Conservation (phyloP, 2,329 filamentous ascomycete genomes). For the Lasiodiplodia sp. region DNA sequence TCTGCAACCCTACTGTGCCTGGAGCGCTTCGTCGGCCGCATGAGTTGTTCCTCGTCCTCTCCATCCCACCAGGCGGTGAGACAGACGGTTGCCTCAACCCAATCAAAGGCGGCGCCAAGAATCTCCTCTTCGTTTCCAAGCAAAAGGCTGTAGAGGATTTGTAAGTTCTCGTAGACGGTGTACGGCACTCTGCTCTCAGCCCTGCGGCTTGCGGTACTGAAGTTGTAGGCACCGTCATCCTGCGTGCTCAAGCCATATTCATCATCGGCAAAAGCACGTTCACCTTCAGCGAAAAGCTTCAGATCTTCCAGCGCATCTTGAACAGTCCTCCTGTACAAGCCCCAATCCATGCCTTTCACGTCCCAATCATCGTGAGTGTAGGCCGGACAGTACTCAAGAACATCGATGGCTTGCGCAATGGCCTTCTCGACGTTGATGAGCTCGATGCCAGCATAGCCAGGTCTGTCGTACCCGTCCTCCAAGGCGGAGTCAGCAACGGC, state of each 20-base stretch:
- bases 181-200: conserved; percentile 88
- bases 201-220: conserved; percentile 71
- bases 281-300: conserved; percentile 79
- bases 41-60: conserved; percentile 59
- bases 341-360: conserved; percentile 81
- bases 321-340: conserved; percentile 79
- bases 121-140: conserved; percentile 80
- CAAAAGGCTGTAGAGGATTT: conserved; percentile 80
- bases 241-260: conserved; percentile 53
- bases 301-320: conserved; percentile 73
- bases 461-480: conserved; percentile 69
- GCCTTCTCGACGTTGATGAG: conserved; percentile 80
- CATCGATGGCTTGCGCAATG: conserved; percentile 70
- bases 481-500: conserved; percentile 71
- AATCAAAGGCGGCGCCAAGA: conserved; percentile 80
- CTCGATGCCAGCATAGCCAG: conserved; percentile 76
- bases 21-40: conserved; percentile 47
- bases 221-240: conserved; percentile 60
- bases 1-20: conserved; percentile 57
- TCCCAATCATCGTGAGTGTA: conserved; percentile 77
- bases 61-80: conserved; percentile 94
- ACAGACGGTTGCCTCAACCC: conserved; percentile 87
- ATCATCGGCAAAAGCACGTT: conserved; percentile 58
- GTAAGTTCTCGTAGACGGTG: conserved; percentile 86
- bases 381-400: conserved; percentile 78